Evolutionary conservation across 2,329 filamentous ascomycete genomes (phyloP).

Genomic region (Canariomyces notabilis): DNA sequence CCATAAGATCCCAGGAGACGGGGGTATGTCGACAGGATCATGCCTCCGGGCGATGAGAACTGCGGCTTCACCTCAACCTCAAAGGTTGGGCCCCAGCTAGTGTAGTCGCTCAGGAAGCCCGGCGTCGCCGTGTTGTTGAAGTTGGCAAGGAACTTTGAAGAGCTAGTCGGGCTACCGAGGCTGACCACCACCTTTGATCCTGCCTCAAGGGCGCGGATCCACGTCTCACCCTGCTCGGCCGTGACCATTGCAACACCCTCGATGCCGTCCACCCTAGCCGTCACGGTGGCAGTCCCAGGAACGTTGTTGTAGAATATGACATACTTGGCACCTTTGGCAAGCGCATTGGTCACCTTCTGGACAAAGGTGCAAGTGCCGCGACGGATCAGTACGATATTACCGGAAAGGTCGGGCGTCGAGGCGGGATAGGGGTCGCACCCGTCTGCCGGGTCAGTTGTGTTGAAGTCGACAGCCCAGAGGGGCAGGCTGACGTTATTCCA

Average conservation of each 20-base stretch:
- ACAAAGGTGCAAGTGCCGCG: constrained; percentile 54
- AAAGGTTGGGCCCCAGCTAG: constrained; percentile 57
- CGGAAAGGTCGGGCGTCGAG: constrained; percentile 52
- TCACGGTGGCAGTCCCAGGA: constrained; percentile 31
- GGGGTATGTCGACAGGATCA: constrained; percentile 49
- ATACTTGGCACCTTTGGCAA: constrained; percentile 52
- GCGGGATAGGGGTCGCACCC: constrained; percentile 49
- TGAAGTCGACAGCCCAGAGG: constrained; percentile 45
- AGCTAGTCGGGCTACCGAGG: constrained; percentile 39
- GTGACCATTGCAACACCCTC: constrained; percentile 39
- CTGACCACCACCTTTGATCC: constrained; percentile 41
- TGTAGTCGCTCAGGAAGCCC: constrained; percentile 49
- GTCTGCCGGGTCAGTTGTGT: constrained; percentile 44
- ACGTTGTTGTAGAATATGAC: constrained; percentile 58
- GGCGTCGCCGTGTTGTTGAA: constrained; percentile 40
- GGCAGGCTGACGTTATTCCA: constrained; percentile 45
- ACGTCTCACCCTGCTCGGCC: constrained; percentile 37
- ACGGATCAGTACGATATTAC: constrained; percentile 54
- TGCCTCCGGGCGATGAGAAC: constrained; percentile 42
- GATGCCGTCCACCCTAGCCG: constrained; percentile 32
- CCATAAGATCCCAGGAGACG: constrained; percentile 38
- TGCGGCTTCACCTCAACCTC: constrained; percentile 51
- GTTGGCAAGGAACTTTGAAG: constrained; percentile 32
- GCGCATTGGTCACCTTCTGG: constrained; percentile 49
- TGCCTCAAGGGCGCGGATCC: constrained; percentile 39